Evolutionary conservation across 495 filamentous ascomycete genomes (phyloP).

Genomic region (Aspergillus leporis): DNA sequence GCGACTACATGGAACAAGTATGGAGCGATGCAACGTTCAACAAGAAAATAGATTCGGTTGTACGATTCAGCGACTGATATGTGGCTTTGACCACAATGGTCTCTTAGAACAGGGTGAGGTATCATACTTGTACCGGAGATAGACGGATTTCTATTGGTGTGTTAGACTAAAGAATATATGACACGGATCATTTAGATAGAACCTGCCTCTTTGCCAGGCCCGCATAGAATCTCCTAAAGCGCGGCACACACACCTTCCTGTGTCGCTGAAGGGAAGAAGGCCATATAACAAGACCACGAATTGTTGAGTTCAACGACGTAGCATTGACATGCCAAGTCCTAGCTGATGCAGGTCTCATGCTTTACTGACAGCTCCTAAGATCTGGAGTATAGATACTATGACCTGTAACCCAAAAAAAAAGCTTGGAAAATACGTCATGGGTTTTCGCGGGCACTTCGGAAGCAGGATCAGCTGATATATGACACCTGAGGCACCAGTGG

Average conservation of each 20-base stretch:
- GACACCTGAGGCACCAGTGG: constrained; percentile 1
- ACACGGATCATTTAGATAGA: not conserved
- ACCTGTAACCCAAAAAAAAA: not conserved
- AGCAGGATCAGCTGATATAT: constrained; percentile 17
- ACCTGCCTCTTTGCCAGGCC: constrained; percentile 18
- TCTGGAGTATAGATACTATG: constrained; percentile 1
- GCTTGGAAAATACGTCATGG: constrained; percentile 21
- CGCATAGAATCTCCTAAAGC: constrained; percentile 8
- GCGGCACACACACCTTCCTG: not conserved
- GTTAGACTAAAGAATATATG: not conserved
- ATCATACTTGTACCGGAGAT: constrained; percentile 9
- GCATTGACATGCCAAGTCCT: constrained; percentile 12
- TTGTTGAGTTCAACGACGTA: constrained; percentile 6
- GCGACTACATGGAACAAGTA: not conserved
- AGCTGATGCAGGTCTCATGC: constrained; percentile 12
- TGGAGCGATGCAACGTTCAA: not conserved
- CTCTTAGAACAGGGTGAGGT: not conserved
- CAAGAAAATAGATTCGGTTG: not conserved
- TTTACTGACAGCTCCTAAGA: not conserved
- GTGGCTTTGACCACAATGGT: not conserved
- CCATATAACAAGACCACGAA: constrained; percentile 3
- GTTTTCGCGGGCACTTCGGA: constrained; percentile 1
- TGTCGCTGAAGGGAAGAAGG: not conserved
- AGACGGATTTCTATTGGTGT: constrained; percentile 9
- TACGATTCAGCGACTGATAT: not conserved